Evolutionary conservation across 768 basidiomycete species (phyloP).

Genomic region (Macrolepiota fuliginosa): DNA sequence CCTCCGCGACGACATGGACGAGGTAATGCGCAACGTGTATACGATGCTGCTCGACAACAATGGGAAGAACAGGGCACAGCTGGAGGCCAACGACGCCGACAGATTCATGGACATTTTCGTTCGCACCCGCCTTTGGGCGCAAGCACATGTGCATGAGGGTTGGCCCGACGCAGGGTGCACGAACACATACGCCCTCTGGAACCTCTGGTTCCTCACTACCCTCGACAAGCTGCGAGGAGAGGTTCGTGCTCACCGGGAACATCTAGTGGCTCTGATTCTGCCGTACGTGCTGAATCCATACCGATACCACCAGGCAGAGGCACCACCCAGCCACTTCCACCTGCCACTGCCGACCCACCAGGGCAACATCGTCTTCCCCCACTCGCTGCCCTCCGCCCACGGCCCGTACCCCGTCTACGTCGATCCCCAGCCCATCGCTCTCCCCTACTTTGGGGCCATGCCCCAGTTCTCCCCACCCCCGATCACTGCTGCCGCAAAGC

Average conservation of each 20-base stretch:
- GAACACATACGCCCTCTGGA: slow-evolving; percentile 57
- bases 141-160: slow-evolving; percentile 31
- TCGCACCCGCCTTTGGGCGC: slow-evolving; percentile 44
- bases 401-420: slow-evolving; percentile 18
- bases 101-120: slow-evolving; percentile 44
- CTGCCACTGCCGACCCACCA: slow-evolving; percentile 36
- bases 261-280: slow-evolving; percentile 25
- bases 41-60: slow-evolving; percentile 67
- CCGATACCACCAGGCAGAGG: slow-evolving; percentile 46
- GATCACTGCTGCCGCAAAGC: slow-evolving; percentile 54
- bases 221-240: slow-evolving; percentile 28
- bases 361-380: not conserved
- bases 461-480: slow-evolving; percentile 33
- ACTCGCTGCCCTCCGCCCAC: slow-evolving; percentile 13
- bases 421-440: slow-evolving; percentile 37
- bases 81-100: slow-evolving; percentile 49
- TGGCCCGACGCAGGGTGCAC: slow-evolving; percentile 55
- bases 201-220: slow-evolving; percentile 56
- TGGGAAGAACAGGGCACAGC: slow-evolving; percentile 58
- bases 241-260: slow-evolving; percentile 21
- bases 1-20: slow-evolving; percentile 25
- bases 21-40: slow-evolving; percentile 27
- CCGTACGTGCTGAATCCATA: slow-evolving; percentile 42
- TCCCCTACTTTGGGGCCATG: slow-evolving; percentile 34
- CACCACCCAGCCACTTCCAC: slow-evolving; percentile 58